Evolutionary conservation across 2,329 filamentous ascomycete genomes (phyloP).

Genomic region (Stagonosporopsis chrysanthemi): DNA sequence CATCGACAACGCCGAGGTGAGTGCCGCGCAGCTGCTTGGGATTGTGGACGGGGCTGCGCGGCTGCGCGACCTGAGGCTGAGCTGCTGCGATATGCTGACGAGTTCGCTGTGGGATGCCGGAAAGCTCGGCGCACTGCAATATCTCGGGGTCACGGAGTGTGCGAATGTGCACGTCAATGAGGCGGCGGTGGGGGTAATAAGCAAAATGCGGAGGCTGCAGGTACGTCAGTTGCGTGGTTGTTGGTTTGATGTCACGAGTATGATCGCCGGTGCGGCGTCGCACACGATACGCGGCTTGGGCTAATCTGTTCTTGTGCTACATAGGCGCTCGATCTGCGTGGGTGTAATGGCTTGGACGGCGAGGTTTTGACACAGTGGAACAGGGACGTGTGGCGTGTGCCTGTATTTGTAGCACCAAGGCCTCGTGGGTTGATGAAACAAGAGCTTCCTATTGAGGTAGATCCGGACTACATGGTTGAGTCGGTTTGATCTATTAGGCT

Average conservation of each 20-base stretch:
- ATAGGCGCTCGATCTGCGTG: slow-evolving; percentile 40
- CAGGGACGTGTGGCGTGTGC: slow-evolving; percentile 35
- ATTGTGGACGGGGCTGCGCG: neutral
- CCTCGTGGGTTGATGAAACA: slow-evolving; percentile 8
- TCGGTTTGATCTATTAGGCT: neutral
- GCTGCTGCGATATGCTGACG: slow-evolving; percentile 13
- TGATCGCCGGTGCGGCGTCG: slow-evolving; percentile 27
- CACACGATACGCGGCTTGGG: slow-evolving; percentile 30
- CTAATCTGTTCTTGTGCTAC: slow-evolving; percentile 13
- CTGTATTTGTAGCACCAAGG: slow-evolving; percentile 32
- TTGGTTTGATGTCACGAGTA: neutral
- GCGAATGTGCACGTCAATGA: slow-evolving; percentile 2
- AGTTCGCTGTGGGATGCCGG: neutral
- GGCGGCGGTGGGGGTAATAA: slow-evolving; percentile 14
- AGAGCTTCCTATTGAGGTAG: slow-evolving; percentile 40
- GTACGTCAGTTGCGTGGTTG: slow-evolving; percentile 6
- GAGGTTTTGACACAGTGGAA: slow-evolving; percentile 33
- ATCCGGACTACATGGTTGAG: slow-evolving; percentile 36
- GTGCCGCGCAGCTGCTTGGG: neutral
- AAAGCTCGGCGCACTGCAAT: neutral
- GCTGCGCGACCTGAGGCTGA: neutral
- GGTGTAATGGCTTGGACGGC: slow-evolving; percentile 34
- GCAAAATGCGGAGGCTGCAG: slow-evolving; percentile 14
- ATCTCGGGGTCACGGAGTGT: neutral
- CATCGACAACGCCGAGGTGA: slow-evolving; percentile 3